Base-by-base conservation (phyloP, 352 stramenopile species). In the Globisporangium nagaii region DNA sequence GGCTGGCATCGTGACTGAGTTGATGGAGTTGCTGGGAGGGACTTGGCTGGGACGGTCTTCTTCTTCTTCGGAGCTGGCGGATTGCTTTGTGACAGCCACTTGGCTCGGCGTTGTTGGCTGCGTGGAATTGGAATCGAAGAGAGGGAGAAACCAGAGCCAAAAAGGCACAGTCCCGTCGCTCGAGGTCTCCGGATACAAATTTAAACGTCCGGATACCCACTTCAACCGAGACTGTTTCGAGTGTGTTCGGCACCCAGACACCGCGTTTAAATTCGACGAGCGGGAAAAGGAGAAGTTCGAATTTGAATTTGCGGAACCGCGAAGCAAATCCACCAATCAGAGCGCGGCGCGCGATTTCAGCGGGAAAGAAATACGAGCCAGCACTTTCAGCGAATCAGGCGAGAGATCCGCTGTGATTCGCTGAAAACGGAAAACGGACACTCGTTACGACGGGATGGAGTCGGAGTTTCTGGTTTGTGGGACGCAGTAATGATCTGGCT, bases 311-410 rank as follows among this genome's bases (percentile, higher is more conserved):
- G 27, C n/a, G n/a, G n/a, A n/a, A n/a, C n/a, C n/a, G n/a, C n/a
- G n/a, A n/a, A n/a, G n/a, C n/a, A n/a, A n/a, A 58, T 70, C 66
- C 63, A 49, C 70, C 70, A 83, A 83, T 83, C 70, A 73, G 39
- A 39, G 35, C 6, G 24, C 46, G 36, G 32, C 20, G 47, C 35
- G 56, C 68, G 71, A 80, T 67, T 57, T 75, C 70, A 64, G 52
- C 41, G 34, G 2, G 37, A 62, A 62, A 50, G n/a, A 57, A 20
- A 7, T 30, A 34, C 22, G 28, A 19, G 17, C 17, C 17, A 19
- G 2, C 3, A 10, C 9, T 46, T 53, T 55, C 8, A 17, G n/a
- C 48, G 22, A 55, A 55, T 55, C 48, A 55, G 28, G 22, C 10
- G 5, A 1, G 17, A 24, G 3, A 32, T 15, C 13, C 4, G 24